phyloP scores from a whole-genome alignment of 441 rosid genomes.

The Theobroma grandiflorum region DNA sequence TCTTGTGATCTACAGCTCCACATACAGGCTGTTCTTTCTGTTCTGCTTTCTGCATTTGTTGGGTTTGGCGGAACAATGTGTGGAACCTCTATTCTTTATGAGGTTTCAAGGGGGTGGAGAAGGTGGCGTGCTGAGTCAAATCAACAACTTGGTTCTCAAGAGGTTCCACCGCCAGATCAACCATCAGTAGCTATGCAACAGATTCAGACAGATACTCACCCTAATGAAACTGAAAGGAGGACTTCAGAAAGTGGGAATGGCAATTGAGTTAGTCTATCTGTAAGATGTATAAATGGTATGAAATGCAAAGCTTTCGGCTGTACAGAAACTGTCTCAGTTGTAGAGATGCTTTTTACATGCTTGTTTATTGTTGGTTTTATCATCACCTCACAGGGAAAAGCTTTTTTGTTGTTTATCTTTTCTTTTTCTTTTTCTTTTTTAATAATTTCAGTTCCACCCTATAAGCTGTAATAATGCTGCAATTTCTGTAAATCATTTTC shows the following conservation, averaged over 20 bases:
- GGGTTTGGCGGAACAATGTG: slow-evolving; percentile 88
- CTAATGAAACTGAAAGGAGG: slow-evolving; percentile 33
- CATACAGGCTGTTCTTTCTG: slow-evolving; percentile 67
- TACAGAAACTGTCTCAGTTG: not conserved
- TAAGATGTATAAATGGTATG: not conserved
- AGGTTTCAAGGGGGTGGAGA: slow-evolving; percentile 54
- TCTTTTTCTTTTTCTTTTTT: not conserved
- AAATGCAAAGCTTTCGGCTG: slow-evolving; percentile 12
- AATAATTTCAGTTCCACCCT: not conserved
- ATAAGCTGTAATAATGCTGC: not conserved
- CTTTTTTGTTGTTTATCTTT: not conserved
- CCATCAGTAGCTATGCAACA: slow-evolving; percentile 27
- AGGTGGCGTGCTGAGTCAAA: slow-evolving; percentile 32
- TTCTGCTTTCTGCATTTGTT: slow-evolving; percentile 75
- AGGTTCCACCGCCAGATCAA: slow-evolving; percentile 34
- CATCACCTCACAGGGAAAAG: not conserved
- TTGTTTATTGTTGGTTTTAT: not conserved
- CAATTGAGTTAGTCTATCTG: not conserved
- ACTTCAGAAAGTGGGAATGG: slow-evolving; percentile 29
- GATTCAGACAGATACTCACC: slow-evolving; percentile 27
- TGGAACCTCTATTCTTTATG: slow-evolving; percentile 55
- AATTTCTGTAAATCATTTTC: not conserved
- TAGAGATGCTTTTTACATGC: slow-evolving; percentile 1
- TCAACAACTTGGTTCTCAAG: slow-evolving; percentile 32
- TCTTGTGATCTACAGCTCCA: slow-evolving; percentile 57